Evolutionary conservation across 495 filamentous ascomycete species (phyloP), one percentile per base, ranked within the genome.

Genomic region (Penicillium tannophilum): DNA sequence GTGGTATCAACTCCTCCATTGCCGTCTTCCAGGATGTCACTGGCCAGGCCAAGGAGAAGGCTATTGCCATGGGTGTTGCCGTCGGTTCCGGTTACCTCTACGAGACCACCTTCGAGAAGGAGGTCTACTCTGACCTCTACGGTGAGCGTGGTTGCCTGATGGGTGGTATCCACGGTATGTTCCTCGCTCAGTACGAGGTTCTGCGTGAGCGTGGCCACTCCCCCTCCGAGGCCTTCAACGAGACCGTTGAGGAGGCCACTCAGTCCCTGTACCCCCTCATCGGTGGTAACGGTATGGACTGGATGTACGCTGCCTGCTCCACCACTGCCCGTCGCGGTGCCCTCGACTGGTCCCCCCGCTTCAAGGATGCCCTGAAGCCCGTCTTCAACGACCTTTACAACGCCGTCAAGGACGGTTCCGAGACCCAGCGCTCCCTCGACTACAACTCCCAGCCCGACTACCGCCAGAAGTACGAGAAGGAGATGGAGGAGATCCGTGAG

Each of bases 91-190:
- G 94, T 64, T 98, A 98, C 88, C 90, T 98, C 59, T 98, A 98
- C 87, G 90, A 98, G 88, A 98, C 95, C 64, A 98, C 94, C 72
- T 98, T 98, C 73, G 88, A 98, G 86, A 98, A 98, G 86, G 95
- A 98, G 84, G 94, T 98, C 74, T 96, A 93, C 89, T 97, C 92
- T 51, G 95, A 98, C 79, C 85, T 98, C 61, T 97, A 98, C 83
- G 95, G 94, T 78, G 94, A 98, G 88, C 93, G 94, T 81, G 94
- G 95, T 73, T 98, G 95, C 85, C 82, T 98, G 66, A 98, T 98
- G 95, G 95, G 94, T 68, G 94, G 95, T 79, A 98, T 98, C 80
- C 95, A 98, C 85, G 94, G 94, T 79, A 98, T 98, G 94, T 98
- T 98, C 89, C 91, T 98, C 65, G 94, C 94, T 59, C 94, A 98